Base-by-base conservation (phyloP, 2,329 filamentous ascomycete species). In the Diaporthe citrichinensis region DNA sequence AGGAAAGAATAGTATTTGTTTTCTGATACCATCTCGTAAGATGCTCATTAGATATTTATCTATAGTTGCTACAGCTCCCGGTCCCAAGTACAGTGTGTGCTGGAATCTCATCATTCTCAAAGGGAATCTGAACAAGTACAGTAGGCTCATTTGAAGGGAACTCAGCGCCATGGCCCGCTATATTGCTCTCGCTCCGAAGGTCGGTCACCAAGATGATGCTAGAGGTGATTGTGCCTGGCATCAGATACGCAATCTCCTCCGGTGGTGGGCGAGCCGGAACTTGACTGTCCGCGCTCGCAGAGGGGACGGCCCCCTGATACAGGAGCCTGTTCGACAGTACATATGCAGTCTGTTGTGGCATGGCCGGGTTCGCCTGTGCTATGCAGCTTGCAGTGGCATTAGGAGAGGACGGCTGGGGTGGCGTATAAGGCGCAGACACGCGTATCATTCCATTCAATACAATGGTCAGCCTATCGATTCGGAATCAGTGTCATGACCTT, bases 131-230 rank as follows among this genome's bases (percentile, higher is more conserved):
- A 36, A 68, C 9, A 6, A 68, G 28, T 20, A 68, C 62, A 17
- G 62, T 68, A 12, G 44, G 62, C 23, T 53, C 44, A 2, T 68
- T 68, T 9, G 62, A 53, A 53, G 62, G 44, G 7, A 53, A 39
- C 7, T 68, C 62, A 14, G 62, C 31, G 12, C 62, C 44, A 20
- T 53, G n/a, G 28, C 41, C 41, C 0, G 44, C 14, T n/a, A 49
- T 34, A 20, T 20, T 49, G 41, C 41, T 65, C 28, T 46, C 17
- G 6, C 17, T 41, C 44, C 61, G 61, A 12, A 34, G 9, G 9
- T 65, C 41, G 12, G 61, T 65, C 9, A 65, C 61, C 17, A 65
- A 15, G 25, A 65, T 65, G n/a, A 65, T 65, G 41, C 41, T 65
- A 12, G 41, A 65, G 2, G 41, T 15, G 25, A 49, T 34, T 7